Evolutionary conservation across 2,329 filamentous ascomycete species (phyloP).

Genomic region (Leptosphaerulina australis): DNA sequence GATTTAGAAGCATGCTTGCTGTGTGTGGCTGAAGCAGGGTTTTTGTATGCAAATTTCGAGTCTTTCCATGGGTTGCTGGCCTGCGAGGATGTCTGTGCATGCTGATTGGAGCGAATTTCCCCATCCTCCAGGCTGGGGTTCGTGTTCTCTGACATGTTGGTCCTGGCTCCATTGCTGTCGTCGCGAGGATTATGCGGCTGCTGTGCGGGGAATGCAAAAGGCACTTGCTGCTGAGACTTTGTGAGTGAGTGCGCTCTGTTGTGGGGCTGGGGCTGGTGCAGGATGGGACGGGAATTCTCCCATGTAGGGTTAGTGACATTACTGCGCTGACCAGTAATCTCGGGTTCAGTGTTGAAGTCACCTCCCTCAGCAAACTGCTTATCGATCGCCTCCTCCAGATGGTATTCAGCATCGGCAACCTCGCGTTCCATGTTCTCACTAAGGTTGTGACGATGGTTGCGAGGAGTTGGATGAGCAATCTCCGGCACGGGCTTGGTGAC

Average conservation of each 20-base stretch:
- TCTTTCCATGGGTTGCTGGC: constrained; percentile 47
- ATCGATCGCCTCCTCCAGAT: constrained; percentile 78
- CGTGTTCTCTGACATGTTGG: constrained; percentile 48
- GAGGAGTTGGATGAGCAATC: constrained; percentile 66
- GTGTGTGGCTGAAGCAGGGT: constrained; percentile 42
- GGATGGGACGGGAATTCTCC: constrained; percentile 50
- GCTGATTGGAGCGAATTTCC: constrained; percentile 38
- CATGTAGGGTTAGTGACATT: constrained; percentile 39
- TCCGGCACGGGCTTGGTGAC: constrained; percentile 52
- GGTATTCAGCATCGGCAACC: constrained; percentile 84
- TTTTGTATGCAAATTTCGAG: constrained; percentile 43
- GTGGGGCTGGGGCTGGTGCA: constrained; percentile 77
- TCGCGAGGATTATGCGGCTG: constrained; percentile 40
- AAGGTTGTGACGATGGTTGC: constrained; percentile 70
- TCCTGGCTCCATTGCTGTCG: constrained; percentile 50
- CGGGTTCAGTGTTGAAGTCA: constrained; percentile 63
- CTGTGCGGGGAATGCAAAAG: constrained; percentile 40
- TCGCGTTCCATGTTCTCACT: constrained; percentile 81
- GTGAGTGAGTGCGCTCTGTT: constrained; percentile 74
- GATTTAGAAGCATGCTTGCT: constrained; percentile 70
- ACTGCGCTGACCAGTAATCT: constrained; percentile 36
- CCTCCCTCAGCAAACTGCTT: constrained; percentile 80
- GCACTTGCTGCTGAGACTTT: constrained; percentile 59
- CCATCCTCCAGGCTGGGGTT: constrained; percentile 48
- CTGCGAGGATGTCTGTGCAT: constrained; percentile 47